Evolutionary conservation across 352 stramenopile genomes (phyloP), one percentile per base, ranked within the genome.

Genomic region (Phytophthora sojae): DNA sequence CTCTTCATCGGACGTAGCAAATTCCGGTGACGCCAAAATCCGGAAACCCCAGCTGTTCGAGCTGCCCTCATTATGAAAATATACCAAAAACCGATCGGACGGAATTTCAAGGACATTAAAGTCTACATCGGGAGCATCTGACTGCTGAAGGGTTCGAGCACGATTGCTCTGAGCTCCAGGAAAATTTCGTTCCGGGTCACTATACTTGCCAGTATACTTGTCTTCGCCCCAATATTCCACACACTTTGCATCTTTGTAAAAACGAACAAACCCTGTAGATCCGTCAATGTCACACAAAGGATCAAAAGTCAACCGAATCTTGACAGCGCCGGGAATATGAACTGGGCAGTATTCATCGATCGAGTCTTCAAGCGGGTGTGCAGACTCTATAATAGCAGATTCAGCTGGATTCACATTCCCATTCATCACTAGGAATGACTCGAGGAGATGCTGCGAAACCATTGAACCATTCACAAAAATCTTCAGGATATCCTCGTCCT

Each of bases 241-340:
- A 68, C 82, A 93, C 21, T 74, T 75, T 11, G 76, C 83, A 57
- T 90, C 81, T 63, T 89, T 90, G 72, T 93, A 93, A 63, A 94
- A 81, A 0, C 84, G 83, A 42, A 94, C 85, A 66, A 85, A 93
- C 0, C 85, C 85, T 1, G 71, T 83, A 0, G 79, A 77, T n/a
- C 79, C 69, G 25, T 90, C 80, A 49, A 93, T 81, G 29, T 94
- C 82, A 49, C 76, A 92, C 30, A 93, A 57, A 11, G 82, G 77
- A 66, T 96, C 87, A 71, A 96, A 95, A 0, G 75, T 92, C 4
- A 96, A 74, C 15, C 84, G 84, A 67, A 96, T 90, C 42, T 81
- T 91, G 3, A 71, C 74, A 23, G 89, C 87, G 4, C 85, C 82
- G n/a, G 85, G 86, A 68, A 95, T 88, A 30, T 89, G 81, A 25